Evolutionary conservation across 331 rosid species (phyloP), one percentile per base, ranked within the genome.

Genomic region (Acacia pycnantha): DNA sequence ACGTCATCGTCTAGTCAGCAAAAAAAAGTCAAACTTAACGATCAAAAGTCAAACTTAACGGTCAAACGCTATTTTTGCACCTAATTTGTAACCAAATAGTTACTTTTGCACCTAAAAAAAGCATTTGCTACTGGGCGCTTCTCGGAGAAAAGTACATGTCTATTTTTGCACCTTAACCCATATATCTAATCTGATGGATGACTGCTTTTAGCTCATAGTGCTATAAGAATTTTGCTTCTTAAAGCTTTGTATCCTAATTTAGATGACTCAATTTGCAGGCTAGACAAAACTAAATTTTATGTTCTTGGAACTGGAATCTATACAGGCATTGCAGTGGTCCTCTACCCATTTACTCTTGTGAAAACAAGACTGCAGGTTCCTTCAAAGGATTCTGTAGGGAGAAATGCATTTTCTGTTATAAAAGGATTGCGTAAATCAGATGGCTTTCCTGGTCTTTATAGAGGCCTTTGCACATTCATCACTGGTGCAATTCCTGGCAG

Each of bases 301-400:
- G 97, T 92, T 18, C 88, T 96, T 22, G 99, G 98, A 85, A 97
- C 97, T 82, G 98, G 98, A 48, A 90, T 96, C 84, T 92, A 92
- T 80, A 92, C 99, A 1, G 97, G 99, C 83, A 89, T 94, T 71
- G 90, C 99, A 3, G 92, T 93, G 47, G 97, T 92, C 69, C 92
- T 96, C 79, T 94, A 93, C 86, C 99, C 99, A 9, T 94, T 96
- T 71, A 92, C 97, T 18, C 94, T 96, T 73, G 93, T 96, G 84
- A 96, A 96, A 92, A 94, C 98, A 43, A 90, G 98, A 88, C 85
- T 94, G 77, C 99, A 96, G 81, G 97, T 96, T 82, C 95, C 91
- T 77, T 83, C 96, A 31, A 93, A 74, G 87, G 94, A 89, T 43
- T 75, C 92, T 73, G 82, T 86, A 11, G 99, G 92, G 87, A 92